A percentile compares a stretch with the other conserved stretches of the same genome.
Evolutionary conservation across 768 basidiomycete genomes (phyloP).

Genomic region (Pisolithus marmoratus): DNA sequence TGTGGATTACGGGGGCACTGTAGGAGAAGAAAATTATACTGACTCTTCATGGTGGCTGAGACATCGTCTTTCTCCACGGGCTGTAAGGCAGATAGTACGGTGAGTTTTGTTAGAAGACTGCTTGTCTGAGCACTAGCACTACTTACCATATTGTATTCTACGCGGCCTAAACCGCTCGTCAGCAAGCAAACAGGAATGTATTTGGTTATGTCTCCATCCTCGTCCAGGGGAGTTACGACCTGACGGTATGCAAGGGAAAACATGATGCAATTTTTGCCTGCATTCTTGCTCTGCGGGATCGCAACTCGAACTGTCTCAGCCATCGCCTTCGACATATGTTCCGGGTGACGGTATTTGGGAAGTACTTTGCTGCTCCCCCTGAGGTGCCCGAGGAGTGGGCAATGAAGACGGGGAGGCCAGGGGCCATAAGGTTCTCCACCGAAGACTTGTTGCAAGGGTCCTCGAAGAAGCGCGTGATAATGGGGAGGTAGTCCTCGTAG

Average conservation of each 20-base stretch:
- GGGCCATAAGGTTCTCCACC: constrained; percentile 18
- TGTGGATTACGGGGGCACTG: no score
- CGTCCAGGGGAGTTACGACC: constrained; percentile 7
- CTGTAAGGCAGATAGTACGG: constrained; percentile 2
- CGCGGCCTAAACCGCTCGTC: constrained; percentile 16
- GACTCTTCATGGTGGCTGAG: constrained; percentile 5
- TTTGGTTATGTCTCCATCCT: background rate
- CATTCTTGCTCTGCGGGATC: constrained; percentile 1
- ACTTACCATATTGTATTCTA: constrained; percentile 14
- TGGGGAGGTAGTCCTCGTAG: constrained; percentile 15
- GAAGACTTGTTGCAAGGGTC: constrained; percentile 12
- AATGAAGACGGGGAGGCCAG: constrained; percentile 18
- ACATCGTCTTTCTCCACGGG: constrained; percentile 8
- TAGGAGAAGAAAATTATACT: no score
- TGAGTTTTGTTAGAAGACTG: no score
- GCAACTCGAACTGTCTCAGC: constrained; percentile 8
- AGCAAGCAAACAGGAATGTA: constrained; percentile 12
- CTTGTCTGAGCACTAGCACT: background rate
- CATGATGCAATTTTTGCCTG: constrained; percentile 14
- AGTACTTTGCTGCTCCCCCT: constrained; percentile 12
- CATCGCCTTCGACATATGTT: constrained; percentile 13
- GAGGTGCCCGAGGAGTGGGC: constrained; percentile 17
- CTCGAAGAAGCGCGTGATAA: constrained; percentile 15
- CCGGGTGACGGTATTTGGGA: constrained; percentile 18
- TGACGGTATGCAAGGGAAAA: constrained; percentile 15